A percentile compares a stretch with the other conserved stretches of the same genome.
Evolutionary conservation across 2,329 filamentous ascomycete species (phyloP).

Genomic region (Scytalidium lignicola): DNA sequence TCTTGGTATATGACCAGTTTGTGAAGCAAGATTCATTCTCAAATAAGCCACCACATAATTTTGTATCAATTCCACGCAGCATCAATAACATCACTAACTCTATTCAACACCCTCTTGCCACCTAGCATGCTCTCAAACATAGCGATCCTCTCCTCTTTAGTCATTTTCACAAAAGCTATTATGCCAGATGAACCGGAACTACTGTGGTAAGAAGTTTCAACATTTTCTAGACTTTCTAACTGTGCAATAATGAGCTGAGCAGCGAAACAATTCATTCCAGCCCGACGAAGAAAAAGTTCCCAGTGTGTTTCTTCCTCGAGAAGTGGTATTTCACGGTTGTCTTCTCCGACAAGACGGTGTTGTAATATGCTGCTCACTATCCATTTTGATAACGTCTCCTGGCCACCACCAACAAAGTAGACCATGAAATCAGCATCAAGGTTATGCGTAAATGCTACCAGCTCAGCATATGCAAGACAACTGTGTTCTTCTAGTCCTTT

Average conservation of each 20-base stretch:
- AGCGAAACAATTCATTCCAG: constrained; percentile 66
- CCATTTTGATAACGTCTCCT: constrained; percentile 49
- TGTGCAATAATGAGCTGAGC: constrained; percentile 57
- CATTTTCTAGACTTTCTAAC: constrained; percentile 33
- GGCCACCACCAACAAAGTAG: constrained; percentile 45
- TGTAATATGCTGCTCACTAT: constrained; percentile 46
- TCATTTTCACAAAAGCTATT: constrained; percentile 53
- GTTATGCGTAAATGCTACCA: constrained; percentile 26
- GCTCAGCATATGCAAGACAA: constrained; percentile 19
- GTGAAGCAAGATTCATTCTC: background rate
- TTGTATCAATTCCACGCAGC: constrained; percentile 22
- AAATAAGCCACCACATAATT: background rate
- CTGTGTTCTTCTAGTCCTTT: constrained; percentile 18
- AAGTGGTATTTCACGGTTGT: constrained; percentile 26
- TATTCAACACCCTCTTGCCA: constrained; percentile 45
- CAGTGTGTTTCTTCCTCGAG: constrained; percentile 57
- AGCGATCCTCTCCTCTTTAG: constrained; percentile 38
- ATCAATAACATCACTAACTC: constrained; percentile 48
- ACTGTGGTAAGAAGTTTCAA: constrained; percentile 7
- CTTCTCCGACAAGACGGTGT: constrained; percentile 6
- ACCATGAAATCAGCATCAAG: constrained; percentile 35
- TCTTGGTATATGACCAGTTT: background rate
- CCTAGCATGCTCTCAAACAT: constrained; percentile 50
- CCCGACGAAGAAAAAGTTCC: constrained; percentile 61
- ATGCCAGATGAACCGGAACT: constrained; percentile 37